phyloP scores from a whole-genome alignment of 352 stramenopile species.

The Globisporangium carolinianum region DNA sequence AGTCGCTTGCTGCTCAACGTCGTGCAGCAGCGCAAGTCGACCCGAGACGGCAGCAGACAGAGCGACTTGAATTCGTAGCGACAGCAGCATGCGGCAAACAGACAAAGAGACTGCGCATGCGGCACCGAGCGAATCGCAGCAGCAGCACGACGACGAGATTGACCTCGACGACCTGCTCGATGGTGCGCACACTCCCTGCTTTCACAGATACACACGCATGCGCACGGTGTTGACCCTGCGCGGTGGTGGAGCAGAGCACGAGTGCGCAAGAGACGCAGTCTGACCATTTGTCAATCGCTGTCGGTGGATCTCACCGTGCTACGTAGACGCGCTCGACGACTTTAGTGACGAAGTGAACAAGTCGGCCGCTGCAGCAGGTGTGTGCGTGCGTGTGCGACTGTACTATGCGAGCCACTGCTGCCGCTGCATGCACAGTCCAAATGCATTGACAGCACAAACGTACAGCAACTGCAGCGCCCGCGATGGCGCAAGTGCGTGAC shows the following conservation, averaged over 20 bases:
- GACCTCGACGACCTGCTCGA: constrained; percentile 81
- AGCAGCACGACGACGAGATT: constrained; percentile 38
- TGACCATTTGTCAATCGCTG: neutral
- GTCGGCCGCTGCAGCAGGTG: neutral
- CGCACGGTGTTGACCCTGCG: neutral
- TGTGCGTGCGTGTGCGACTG: neutral
- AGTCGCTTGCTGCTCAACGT: no score
- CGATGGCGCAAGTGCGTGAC: constrained; percentile 32
- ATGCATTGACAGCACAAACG: neutral
- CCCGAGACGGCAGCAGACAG: no score
- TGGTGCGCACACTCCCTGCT: constrained; percentile 20
- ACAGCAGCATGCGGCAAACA: constrained; percentile 1
- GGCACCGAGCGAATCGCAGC: constrained; percentile 18
- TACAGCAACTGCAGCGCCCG: constrained; percentile 13
- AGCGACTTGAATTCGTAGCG: neutral
- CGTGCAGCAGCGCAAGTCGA: no score
- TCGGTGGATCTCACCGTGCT: neutral
- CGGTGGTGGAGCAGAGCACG: neutral
- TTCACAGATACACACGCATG: no score
- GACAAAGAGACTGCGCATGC: neutral
- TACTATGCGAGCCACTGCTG: neutral
- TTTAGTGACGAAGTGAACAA: constrained; percentile 1
- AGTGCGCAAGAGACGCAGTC: neutral
- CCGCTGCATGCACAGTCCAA: neutral
- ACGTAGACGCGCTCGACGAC: neutral